phyloP scores from a whole-genome alignment of 306 rosid genomes.

The Gillenia trifoliata region DNA sequence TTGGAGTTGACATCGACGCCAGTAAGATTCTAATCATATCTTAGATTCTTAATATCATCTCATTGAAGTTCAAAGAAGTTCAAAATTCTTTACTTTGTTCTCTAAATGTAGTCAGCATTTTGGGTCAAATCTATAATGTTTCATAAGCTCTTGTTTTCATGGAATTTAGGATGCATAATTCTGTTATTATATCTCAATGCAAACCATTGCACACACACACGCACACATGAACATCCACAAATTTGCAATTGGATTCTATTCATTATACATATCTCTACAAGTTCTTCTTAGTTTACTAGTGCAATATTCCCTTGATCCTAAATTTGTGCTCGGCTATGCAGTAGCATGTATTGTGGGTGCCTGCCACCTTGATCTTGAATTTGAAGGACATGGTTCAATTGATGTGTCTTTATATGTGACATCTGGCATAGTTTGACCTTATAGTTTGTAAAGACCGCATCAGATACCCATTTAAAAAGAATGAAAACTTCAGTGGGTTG shows the following conservation, averaged over 20 bases:
- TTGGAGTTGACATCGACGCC: constrained; percentile 84
- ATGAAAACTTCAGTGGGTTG: not conserved
- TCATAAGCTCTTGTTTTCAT: not conserved
- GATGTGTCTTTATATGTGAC: not conserved
- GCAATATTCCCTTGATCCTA: not conserved
- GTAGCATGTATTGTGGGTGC: not conserved
- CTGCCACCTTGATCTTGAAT: not conserved
- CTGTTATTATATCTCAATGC: not conserved
- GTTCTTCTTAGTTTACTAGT: not conserved
- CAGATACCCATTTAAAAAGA: not conserved
- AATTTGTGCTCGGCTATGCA: not conserved
- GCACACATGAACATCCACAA: not conserved
- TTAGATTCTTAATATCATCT: not conserved
- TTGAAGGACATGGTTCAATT: not conserved
- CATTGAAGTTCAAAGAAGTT: constrained; percentile 2
- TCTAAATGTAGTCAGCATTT: not conserved
- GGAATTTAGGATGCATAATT: not conserved
- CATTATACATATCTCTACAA: not conserved
- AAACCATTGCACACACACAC: not conserved
- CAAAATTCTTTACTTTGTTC: not conserved
- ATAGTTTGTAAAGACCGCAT: not conserved
- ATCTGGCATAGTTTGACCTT: not conserved
- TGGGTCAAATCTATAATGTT: not conserved
- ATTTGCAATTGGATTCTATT: not conserved
- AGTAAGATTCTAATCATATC: constrained; percentile 47